Percentiles rank a stretch among this genome's conserved stretches.
These are phyloP conservation scores for Botrytis galanthina DNA, from an alignment of 2,329 filamentous ascomycete species.

Conservation along the genomic window DNA sequence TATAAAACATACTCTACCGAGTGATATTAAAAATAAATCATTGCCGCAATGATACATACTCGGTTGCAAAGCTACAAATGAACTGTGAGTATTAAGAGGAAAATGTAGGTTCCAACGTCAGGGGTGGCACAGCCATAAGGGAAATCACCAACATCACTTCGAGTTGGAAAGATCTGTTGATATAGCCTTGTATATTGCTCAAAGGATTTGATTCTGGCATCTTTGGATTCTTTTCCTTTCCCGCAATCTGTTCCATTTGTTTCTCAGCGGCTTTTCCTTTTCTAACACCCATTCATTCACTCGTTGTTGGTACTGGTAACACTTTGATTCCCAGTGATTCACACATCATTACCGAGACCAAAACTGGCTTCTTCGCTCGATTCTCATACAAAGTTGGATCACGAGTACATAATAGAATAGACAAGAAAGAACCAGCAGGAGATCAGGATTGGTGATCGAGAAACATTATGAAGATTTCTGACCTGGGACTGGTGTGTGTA, in stretches of 20 bases:
- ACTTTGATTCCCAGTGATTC: neutral
- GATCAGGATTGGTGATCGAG: neutral
- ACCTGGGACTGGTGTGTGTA: conserved; percentile 7
- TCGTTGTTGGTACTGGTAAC: neutral
- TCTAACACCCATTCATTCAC: neutral
- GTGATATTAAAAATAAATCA: neutral
- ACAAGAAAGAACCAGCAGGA: neutral
- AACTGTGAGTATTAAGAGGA: neutral
- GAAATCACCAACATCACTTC: neutral
- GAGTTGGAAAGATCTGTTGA: neutral
- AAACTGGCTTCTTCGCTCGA: neutral
- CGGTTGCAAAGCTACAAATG: neutral
- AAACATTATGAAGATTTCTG: conserved; percentile 6
- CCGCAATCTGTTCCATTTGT: neutral
- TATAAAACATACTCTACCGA: neutral
- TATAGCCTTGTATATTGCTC: neutral
- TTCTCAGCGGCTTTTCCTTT: neutral
- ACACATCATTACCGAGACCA: neutral
- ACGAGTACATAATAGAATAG: neutral
- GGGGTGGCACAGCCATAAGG: neutral
- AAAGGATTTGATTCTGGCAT: neutral
- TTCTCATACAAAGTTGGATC: neutral
- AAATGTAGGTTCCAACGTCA: neutral
- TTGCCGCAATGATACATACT: neutral
- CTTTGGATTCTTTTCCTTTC: neutral